phyloP scores from a whole-genome alignment of 176 grass and related monocot species.

The Aegilops umbellulata region DNA sequence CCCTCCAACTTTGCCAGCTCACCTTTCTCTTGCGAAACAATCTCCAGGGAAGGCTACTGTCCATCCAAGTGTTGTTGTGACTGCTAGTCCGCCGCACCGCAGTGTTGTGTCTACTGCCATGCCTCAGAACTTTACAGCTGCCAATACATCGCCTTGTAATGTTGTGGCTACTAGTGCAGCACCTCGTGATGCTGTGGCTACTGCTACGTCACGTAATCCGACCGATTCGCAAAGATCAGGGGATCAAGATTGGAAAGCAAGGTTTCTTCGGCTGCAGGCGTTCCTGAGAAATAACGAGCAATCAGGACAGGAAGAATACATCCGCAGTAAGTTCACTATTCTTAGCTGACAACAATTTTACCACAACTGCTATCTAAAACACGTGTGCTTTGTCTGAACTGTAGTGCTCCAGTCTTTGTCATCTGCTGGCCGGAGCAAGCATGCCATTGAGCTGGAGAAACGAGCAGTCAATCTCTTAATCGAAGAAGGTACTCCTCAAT shows the following conservation, averaged over 20 bases:
- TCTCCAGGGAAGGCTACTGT: conserved; percentile 21
- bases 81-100: conserved; percentile 7
- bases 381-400: conserved; percentile 18
- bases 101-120: conserved; percentile 16
- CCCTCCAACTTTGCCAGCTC: not conserved
- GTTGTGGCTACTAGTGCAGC: conserved; percentile 16
- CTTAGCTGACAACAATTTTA: conserved; percentile 19
- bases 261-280: conserved; percentile 65
- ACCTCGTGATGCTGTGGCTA: conserved; percentile 12
- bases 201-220: not conserved
- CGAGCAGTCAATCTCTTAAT: conserved; percentile 82
- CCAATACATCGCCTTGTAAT: conserved; percentile 6
- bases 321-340: conserved; percentile 59
- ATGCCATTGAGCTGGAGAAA: conserved; percentile 88
- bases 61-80: conserved; percentile 26
- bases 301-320: conserved; percentile 77
- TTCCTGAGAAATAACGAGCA: conserved; percentile 81
- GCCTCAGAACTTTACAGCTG: not conserved
- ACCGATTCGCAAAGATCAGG: conserved; percentile 25
- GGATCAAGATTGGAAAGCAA: conserved; percentile 65
- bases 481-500: conserved; percentile 74
- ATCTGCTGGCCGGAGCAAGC: conserved; percentile 65
- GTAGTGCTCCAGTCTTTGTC: conserved; percentile 79
- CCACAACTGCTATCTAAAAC: not conserved
- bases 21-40: conserved; percentile 26